Evolutionary conservation across 2,329 filamentous ascomycete species (phyloP), one percentile per base, ranked within the genome.

Genomic region (Diplocarpon rosae): DNA sequence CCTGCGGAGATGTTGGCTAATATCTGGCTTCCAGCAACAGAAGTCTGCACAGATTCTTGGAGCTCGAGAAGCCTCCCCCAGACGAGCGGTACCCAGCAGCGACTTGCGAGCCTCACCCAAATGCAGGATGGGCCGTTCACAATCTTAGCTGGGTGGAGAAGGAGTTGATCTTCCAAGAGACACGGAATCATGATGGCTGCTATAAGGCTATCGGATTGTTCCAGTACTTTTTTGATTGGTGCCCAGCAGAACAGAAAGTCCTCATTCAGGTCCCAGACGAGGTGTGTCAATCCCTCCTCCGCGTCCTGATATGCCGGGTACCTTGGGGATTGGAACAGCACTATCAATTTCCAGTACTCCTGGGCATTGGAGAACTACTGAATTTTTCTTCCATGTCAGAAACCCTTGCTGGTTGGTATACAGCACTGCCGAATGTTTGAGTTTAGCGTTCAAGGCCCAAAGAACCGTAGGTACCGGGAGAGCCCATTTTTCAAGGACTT

Each of bases 181-280:
- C 38, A 2, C 24, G 28, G 3, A 28, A 16, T 10, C 37, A 42
- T n/a, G 28, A 37, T 34, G 43, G 24, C 9, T 46, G 38, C n/a
- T 46, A 14, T 31, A 38, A 42, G 33, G 38, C 38, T 1, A 29
- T 37, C 27, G 38, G 32, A 9, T 28, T 41, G 24, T 46, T 27
- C 14, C 33, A 46, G 11, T 17, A 16, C 20, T 39, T 42, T 30
- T 42, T 46, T n/a, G 24, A 39, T 1, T 34, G 37, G 14, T 46
- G 39, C 15, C 34, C 39, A 16, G 9, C 44, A 29, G 33, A 17
- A 6, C 44, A 46, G 17, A 29, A 39, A 16, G 6, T 46, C 2
- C 16, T 28, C 0, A 14, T 46, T 35, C 44, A 46, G 20, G 14
- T 46, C 16, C 5, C 6, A 9, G 12, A 46, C 12, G 44, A 42